Conservation (phyloP, 1,284 basidiomycete species). For the Tilletia indica region DNA sequence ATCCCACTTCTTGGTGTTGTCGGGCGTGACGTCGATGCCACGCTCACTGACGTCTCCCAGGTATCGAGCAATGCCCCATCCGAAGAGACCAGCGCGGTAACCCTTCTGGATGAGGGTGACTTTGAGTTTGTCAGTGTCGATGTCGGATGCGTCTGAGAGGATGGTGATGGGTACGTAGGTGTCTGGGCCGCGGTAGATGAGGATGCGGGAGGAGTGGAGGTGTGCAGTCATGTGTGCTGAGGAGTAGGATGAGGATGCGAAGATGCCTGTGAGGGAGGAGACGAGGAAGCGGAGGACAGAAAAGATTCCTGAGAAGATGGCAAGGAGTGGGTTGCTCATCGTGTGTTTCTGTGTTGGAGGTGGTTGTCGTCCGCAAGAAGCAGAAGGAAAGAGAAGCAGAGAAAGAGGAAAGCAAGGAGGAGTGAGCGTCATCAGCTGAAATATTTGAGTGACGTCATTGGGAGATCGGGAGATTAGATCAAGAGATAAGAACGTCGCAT, state of each 20-base stretch:
- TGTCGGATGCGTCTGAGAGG: background rate
- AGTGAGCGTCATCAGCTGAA: no score
- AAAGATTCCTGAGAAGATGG: slow-evolving; percentile 2
- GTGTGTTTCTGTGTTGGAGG: background rate
- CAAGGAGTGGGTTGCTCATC: background rate
- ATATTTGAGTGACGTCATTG: no score
- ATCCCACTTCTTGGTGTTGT: background rate
- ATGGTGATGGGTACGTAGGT: slow-evolving; percentile 38
- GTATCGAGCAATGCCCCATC: slow-evolving; percentile 37
- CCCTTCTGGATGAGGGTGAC: slow-evolving; percentile 40
- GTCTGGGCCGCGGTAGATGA: slow-evolving; percentile 42
- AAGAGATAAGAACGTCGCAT: no score
- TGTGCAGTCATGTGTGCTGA: slow-evolving; percentile 31
- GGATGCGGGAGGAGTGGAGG: slow-evolving; percentile 35
- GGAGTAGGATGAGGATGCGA: slow-evolving; percentile 21
- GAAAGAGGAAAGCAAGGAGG: no score
- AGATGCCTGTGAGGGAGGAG: slow-evolving; percentile 1
- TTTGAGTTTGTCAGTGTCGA: slow-evolving; percentile 25
- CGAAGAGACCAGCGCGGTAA: slow-evolving; percentile 41
- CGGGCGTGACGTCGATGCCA: slow-evolving; percentile 39
- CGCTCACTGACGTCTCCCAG: slow-evolving; percentile 34
- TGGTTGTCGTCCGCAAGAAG: no score
- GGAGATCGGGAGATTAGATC: no score
- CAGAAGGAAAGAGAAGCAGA: no score
- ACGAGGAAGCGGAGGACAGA: background rate